A percentile compares a stretch with the other conserved stretches of the same genome.
phyloP scores from a whole-genome alignment of 1,139 yeast species.

The Debaryomycetaceae sp. region DNA sequence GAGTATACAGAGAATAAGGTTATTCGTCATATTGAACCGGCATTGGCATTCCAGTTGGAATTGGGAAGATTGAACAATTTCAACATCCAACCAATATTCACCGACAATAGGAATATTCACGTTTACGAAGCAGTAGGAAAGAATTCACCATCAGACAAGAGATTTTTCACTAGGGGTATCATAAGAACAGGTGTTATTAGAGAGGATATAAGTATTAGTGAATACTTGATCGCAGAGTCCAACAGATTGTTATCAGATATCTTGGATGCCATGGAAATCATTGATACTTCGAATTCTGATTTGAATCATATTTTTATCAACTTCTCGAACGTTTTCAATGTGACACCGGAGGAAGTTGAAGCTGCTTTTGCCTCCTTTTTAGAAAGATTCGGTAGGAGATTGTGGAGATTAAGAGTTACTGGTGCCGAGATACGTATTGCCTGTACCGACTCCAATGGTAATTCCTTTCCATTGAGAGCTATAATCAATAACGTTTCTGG shows the following conservation, averaged over 20 bases:
- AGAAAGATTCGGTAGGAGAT: slow-evolving; percentile 94
- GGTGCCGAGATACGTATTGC: slow-evolving; percentile 97
- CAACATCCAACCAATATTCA: slow-evolving; percentile 89
- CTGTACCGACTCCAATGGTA: slow-evolving; percentile 84
- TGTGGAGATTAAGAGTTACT: slow-evolving; percentile 94
- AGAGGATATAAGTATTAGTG: slow-evolving; percentile 89
- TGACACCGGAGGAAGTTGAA: slow-evolving; percentile 92
- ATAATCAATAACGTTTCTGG: slow-evolving; percentile 95
- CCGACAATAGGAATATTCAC: slow-evolving; percentile 95
- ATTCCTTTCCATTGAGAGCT: slow-evolving; percentile 93
- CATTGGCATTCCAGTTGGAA: slow-evolving; percentile 95
- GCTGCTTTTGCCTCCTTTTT: slow-evolving; percentile 97
- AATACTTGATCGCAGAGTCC: slow-evolving; percentile 92
- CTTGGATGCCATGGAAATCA: slow-evolving; percentile 88
- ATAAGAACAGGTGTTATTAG: slow-evolving; percentile 93
- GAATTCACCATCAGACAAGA: slow-evolving; percentile 87
- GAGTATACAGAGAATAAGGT: slow-evolving; percentile 79
- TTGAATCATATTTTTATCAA: slow-evolving; percentile 95
- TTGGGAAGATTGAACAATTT: slow-evolving; percentile 91
- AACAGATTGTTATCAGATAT: slow-evolving; percentile 94
- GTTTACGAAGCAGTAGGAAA: slow-evolving; percentile 96
- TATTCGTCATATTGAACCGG: slow-evolving; percentile 97
- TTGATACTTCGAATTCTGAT: slow-evolving; percentile 93
- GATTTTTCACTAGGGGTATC: slow-evolving; percentile 95
- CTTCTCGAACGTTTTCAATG: slow-evolving; percentile 91